Base-by-base conservation (phyloP, 2,329 filamentous ascomycete species). In the Scedosporium boydii region DNA sequence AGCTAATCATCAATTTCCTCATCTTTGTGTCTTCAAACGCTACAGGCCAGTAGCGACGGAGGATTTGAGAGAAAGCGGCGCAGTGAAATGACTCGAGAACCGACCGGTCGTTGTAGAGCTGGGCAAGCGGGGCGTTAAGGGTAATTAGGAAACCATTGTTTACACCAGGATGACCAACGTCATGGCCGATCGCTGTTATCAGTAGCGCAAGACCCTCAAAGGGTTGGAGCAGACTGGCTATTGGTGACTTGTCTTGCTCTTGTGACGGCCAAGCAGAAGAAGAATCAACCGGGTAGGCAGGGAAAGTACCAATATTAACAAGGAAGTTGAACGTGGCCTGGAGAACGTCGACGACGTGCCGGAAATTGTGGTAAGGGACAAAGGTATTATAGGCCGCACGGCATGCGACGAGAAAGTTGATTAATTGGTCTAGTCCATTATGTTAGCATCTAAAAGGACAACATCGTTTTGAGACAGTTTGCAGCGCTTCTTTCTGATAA, bases 31-130 rank as follows among this genome's bases (percentile, higher is more conserved):
- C 88, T 66, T 88, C 82, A 68, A 96, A 96, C 2, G 88, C 89
- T 3, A 84, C 80, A 0, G 93, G 91, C 95, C 95, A 99, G 73
- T 98, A 88, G 58, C 92, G 86, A 59, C 93, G 88, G 51, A 99
- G 83, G 46, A 99, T 96, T 71, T 98, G 95, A 0, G 93, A 97
- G 70, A 93, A 99, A 2, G 95, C 95, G 1, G 95, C 95, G 71
- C 95, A 97, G 72, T 99, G 95, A 70, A 98, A 99, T 0, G 93
- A 96, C 75, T 99, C 95, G 44, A 99, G 82, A 16, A 99, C 95
- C 1, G 95, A 98, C 62, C 90, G 90, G 73, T 99, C 95, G 70
- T 98, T 98, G 78, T 98, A 99, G 14, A 98, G 80, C 73, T 97
- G 93, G 12, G 95, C 95, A 29, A 99, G 79, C 1, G 95, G 93